Percentiles rank a stretch among this genome's conserved stretches.
phyloP scores from a whole-genome alignment of 2,329 filamentous ascomycete genomes.

The Westerdykella sp. region DNA sequence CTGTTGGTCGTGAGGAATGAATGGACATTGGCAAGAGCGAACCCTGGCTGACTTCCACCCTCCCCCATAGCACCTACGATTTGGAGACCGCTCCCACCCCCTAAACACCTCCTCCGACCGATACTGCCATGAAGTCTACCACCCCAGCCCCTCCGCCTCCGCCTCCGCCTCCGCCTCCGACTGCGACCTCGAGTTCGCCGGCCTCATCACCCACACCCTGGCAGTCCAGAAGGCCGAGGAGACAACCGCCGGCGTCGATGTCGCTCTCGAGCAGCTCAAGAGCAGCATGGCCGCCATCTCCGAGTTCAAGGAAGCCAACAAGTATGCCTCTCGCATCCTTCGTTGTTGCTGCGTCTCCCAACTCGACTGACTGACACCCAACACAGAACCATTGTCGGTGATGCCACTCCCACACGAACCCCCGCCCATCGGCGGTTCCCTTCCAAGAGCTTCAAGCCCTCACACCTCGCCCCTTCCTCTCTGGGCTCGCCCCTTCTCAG shows the following conservation, averaged over 20 bases:
- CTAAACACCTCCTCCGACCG: conserved; percentile 50
- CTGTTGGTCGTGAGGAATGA: conserved; percentile 7
- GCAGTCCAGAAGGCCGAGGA: conserved; percentile 50
- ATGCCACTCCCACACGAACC: conserved; percentile 27
- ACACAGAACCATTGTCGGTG: conserved; percentile 33
- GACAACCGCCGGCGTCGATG: conserved; percentile 52
- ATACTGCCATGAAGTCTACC: conserved; percentile 55
- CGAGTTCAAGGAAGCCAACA: conserved; percentile 56
- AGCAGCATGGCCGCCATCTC: conserved; percentile 54
- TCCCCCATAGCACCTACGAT: conserved; percentile 47
- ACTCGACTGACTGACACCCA: conserved; percentile 22
- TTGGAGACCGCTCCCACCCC: conserved; percentile 51
- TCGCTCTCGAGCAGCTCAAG: conserved; percentile 54
- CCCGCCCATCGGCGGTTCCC: conserved; percentile 33
- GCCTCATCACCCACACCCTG: conserved; percentile 53
- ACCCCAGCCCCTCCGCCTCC: conserved; percentile 36
- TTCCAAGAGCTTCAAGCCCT: conserved; percentile 30
- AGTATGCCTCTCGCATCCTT: conserved; percentile 36
- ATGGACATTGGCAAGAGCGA: conserved; percentile 6
- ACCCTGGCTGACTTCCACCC: conserved; percentile 23
- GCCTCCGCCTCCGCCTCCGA: too few species aligned
- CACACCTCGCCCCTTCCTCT: conserved; percentile 33
- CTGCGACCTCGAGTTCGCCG: conserved; percentile 47
- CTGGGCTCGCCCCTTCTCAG: conserved; percentile 36
- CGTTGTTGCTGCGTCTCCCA: conserved; percentile 9